phyloP scores from a whole-genome alignment of 108 stramenopile genomes.

The Nannochloropsis salina region DNA sequence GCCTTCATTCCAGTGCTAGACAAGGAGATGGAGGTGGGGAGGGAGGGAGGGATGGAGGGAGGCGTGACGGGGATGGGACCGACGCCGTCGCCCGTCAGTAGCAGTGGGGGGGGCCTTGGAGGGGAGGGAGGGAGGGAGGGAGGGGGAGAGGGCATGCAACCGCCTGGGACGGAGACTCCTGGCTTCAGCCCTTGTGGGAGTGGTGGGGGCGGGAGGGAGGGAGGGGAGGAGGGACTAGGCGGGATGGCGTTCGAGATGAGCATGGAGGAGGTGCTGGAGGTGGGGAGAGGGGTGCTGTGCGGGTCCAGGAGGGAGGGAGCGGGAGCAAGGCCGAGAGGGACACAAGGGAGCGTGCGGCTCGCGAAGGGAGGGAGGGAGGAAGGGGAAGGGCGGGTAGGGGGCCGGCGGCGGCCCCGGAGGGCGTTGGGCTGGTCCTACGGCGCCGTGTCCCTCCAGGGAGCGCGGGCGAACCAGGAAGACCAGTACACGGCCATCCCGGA shows the following conservation, averaged over 20 bases:
- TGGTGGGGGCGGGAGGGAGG: neutral
- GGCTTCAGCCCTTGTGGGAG: neutral
- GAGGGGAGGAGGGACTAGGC: neutral
- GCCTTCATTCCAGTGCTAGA: neutral
- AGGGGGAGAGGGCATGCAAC: neutral
- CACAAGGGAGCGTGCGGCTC: neutral
- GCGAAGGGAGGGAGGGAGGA: neutral
- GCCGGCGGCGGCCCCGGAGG: neutral
- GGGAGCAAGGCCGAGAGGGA: neutral
- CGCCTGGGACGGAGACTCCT: neutral
- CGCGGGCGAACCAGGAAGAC: neutral
- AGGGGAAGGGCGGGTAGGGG: neutral
- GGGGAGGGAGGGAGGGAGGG: neutral
- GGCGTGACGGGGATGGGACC: neutral
- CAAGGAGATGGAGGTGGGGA: neutral
- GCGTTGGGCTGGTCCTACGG: neutral
- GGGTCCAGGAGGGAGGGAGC: neutral
- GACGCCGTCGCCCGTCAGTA: neutral
- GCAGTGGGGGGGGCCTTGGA: neutral
- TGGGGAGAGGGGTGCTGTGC: neutral
- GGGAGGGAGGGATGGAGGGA: conserved; percentile 1
- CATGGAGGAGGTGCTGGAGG: neutral
- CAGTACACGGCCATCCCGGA: neutral
- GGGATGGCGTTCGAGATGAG: neutral
- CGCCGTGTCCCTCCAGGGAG: neutral